Conservation (phyloP, 371 early-diverging fungal species). For the Circinella umbellata region DNA sequence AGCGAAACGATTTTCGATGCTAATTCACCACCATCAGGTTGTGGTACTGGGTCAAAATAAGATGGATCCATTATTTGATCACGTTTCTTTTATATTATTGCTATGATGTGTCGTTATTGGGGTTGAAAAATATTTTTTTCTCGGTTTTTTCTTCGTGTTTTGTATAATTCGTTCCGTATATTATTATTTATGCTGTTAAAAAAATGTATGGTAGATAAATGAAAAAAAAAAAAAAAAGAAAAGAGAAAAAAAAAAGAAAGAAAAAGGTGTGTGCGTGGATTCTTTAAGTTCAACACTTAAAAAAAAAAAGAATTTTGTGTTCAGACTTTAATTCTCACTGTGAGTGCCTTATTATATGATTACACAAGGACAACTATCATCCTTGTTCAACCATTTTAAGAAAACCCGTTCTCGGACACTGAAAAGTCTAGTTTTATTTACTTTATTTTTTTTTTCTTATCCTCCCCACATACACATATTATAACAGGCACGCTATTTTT, state of each 20-base stretch:
- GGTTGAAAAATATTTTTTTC: neutral
- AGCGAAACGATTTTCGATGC: constrained; percentile 45
- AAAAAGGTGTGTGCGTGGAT: neutral
- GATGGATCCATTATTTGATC: neutral
- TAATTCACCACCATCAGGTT: constrained; percentile 38
- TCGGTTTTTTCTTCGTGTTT: neutral
- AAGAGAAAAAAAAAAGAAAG: neutral
- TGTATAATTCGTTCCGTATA: neutral
- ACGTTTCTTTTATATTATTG: neutral
- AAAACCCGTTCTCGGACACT: neutral
- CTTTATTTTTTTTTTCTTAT: neutral
- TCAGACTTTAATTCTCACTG: constrained; percentile 1
- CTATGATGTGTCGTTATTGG: neutral
- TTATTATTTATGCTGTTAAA: neutral
- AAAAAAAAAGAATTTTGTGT: constrained; percentile 6
- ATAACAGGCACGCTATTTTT: too few relatives aligned
- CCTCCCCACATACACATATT: neutral
- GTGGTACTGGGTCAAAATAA: constrained; percentile 13
- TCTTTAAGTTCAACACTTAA: neutral
- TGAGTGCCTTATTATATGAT: neutral
- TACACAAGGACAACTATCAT: constrained; percentile 10
- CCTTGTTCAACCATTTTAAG: constrained; percentile 4
- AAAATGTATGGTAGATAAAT: neutral
- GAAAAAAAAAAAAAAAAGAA: neutral
- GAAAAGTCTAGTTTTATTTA: neutral